Base-by-base conservation (phyloP, 441 rosid genomes). In the Cnidoscolus chayamansa region DNA sequence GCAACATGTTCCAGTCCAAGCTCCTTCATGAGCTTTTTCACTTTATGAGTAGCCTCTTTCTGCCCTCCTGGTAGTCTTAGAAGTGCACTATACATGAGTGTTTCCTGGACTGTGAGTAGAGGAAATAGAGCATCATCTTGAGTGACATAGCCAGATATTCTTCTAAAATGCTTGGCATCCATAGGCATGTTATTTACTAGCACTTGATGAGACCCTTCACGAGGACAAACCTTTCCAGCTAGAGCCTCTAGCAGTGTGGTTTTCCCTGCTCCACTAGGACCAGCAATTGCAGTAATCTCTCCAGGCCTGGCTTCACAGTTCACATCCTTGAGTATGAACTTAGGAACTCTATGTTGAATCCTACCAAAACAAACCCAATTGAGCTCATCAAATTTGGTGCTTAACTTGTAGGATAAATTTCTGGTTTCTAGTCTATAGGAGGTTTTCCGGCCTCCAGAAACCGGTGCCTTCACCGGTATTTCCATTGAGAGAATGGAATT, bases 241-340 rank as follows among this genome's bases (percentile, higher is more conserved):
- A 93, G 94, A 73, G 90, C 86, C 81, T 94, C 92, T 0, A 94
- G 88, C 84, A 94, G 76, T 1, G 97, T 89, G 9, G 97, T 91
- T 74, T 94, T 94, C 31, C 98, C 97, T 0, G 98, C 96, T 1
- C 97, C 96, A 67, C 98, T 91, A 7, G 96, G 91, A 63, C 98
- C 97, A 0, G 94, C 90, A 7, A 93, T 89, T 0, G 93, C 94
- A 0, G 93, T 86, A 54, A 91, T 75, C 84, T 91, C 89, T 0
- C 82, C 82, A 4, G 92, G 79, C 79, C 86, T 83, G 45, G 96
- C 96, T 62, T 88, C 91, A 71, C 90, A 86, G 50, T 66, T 85
- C 51, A 90, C 91, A 54, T 81, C 86, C 56, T 79, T 85, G 63
- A 90, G 81, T 76, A 94, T 79, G 61, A 80, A 67, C 68, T 84